Evolutionary conservation across 2,329 filamentous ascomycete genomes (phyloP).

Genomic region (Ascochyta clinopodiicola): DNA sequence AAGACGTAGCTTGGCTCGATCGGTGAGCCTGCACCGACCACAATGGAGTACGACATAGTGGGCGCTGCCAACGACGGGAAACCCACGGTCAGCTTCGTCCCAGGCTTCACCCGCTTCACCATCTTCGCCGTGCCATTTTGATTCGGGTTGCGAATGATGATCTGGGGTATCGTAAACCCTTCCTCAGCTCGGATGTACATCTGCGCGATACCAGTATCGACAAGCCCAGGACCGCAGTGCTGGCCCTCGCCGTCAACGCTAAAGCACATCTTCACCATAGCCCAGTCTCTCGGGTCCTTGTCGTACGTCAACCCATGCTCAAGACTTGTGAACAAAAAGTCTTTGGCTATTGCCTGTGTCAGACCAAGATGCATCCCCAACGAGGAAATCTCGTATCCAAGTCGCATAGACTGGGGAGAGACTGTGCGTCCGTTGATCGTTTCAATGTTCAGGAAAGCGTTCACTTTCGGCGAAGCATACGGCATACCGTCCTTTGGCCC

Average conservation of each 20-base stretch:
- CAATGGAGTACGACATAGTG: conserved; percentile 33
- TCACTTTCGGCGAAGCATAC: conserved; percentile 36
- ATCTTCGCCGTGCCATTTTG: conserved; percentile 30
- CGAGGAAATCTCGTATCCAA: conserved; percentile 41
- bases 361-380: conserved; percentile 40
- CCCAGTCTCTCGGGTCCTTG: conserved; percentile 42
- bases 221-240: conserved; percentile 36
- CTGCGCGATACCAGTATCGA: conserved; percentile 45
- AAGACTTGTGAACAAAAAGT: conserved; percentile 33
- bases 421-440: conserved; percentile 31
- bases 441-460: conserved; percentile 46
- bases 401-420: conserved; percentile 13
- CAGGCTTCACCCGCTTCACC: conserved; percentile 40
- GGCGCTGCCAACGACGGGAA: conserved; percentile 28
- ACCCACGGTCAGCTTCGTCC: conserved; percentile 36
- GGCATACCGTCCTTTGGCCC: conserved; percentile 36
- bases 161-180: conserved; percentile 34
- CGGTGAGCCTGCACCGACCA: conserved; percentile 32
- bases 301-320: conserved; percentile 37
- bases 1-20: conserved; percentile 40
- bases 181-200: conserved; percentile 45
- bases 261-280: conserved; percentile 43
- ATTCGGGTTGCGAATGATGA: conserved; percentile 43
- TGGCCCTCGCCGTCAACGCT: conserved; percentile 28
- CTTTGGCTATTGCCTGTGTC: conserved; percentile 28